Base-by-base conservation (phyloP, 345 rosid genomes). In the Durio zibethinus region DNA sequence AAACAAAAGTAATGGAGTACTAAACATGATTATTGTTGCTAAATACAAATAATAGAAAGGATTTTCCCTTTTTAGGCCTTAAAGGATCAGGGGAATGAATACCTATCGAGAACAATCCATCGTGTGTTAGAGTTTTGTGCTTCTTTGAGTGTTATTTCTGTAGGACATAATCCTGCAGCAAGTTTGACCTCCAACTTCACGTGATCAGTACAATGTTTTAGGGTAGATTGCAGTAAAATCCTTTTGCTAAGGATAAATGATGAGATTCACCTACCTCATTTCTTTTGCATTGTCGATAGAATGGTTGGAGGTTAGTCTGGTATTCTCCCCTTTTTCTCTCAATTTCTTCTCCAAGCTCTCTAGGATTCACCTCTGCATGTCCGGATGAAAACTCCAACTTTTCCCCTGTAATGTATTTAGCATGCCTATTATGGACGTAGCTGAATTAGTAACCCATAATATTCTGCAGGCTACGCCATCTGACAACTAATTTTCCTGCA, bases 71-170 rank as follows among this genome's bases (percentile, higher is more conserved):
- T n/a, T n/a, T n/a, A n/a, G n/a, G n/a, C n/a, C n/a, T n/a, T 48
- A 48, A 6, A 53, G 45, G 10, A 40, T 21, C 18, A 23, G 35
- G 53, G 29, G 15, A 25, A 77, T 21, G 35, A 36, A 35, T 53
- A 86, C 91, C 91, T 83, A 79, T 86, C 88, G 73, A 86, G 74
- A 8, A 88, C 82, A 72, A 88, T 83, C 88, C 89, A 88, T 18
- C 91, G 83, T 8, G 86, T 81, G n/a, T 82, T 80, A 3, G 83
- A 33, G 27, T 76, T 82, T 47, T 74, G 74, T 45, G 86, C 88
- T 83, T 85, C 89, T 52, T 83, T 72, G 23, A 85, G 77, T 60
- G 87, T 82, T 60, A 85, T 52, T 73, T 83, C 80, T 1, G 29
- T 11, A 2, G 86, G 83, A 69, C 87, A 79, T 61, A 79, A 77